Conservation (phyloP, 192 early-diverging fungal genomes). For the Entomortierella chlamydospora region DNA sequence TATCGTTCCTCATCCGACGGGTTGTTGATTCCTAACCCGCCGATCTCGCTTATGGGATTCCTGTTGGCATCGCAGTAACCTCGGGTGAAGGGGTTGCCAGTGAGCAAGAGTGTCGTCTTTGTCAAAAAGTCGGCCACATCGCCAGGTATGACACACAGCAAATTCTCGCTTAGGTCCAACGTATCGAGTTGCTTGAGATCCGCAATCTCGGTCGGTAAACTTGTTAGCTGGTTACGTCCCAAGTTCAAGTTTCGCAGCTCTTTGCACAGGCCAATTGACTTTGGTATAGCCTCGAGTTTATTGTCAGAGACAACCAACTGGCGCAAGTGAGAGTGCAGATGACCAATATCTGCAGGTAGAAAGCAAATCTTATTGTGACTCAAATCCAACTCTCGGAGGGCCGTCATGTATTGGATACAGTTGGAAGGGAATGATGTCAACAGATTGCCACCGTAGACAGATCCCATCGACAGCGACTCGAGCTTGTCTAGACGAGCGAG, state of each 20-base stretch:
- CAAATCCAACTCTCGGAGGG: conserved; percentile 62
- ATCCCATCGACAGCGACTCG: conserved; percentile 59
- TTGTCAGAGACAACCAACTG: conserved; percentile 58
- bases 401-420: conserved; percentile 54
- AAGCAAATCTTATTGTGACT: conserved; percentile 60
- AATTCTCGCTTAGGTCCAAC: conserved; percentile 65
- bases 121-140: conserved; percentile 58
- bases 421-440: conserved; percentile 53
- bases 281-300: conserved; percentile 62
- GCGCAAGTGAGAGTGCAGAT: conserved; percentile 47
- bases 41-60: conserved; percentile 41
- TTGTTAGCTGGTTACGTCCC: conserved; percentile 58
- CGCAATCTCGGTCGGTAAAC: conserved; percentile 57
- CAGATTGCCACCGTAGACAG: conserved; percentile 64
- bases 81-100: conserved; percentile 64
- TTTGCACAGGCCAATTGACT: conserved; percentile 58
- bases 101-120: conserved; percentile 61
- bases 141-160: conserved; percentile 58
- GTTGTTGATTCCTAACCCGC: conserved; percentile 35
- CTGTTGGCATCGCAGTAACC: conserved; percentile 44
- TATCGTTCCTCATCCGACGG: conserved; percentile 46
- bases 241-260: conserved; percentile 61
- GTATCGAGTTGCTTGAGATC: conserved; percentile 60
- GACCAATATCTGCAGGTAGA: conserved; percentile 59
- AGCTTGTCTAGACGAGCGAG: conserved; percentile 54